Percentiles rank a stretch among this genome's conserved stretches.
Conservation (phyloP, 2,329 filamentous ascomycete species). For the Fusarium sp. region DNA sequence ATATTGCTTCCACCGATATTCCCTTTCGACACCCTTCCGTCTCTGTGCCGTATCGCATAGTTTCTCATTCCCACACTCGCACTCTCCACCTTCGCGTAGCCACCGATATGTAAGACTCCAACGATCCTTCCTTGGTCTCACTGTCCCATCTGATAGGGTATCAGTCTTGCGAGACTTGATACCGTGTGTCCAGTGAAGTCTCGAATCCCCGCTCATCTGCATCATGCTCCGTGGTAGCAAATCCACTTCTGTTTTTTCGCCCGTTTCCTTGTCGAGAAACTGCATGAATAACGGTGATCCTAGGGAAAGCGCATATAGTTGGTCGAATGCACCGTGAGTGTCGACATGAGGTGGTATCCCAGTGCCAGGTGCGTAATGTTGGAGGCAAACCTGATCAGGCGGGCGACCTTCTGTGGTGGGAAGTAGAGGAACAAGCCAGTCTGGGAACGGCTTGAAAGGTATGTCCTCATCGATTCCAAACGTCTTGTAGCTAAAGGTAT, state of each 20-base stretch:
- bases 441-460: slow-evolving; percentile 63
- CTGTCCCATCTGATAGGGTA: slow-evolving; percentile 57
- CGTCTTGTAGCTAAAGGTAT: slow-evolving; percentile 70
- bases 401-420: slow-evolving; percentile 56
- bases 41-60: slow-evolving; percentile 65
- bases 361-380: slow-evolving; percentile 69
- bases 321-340: slow-evolving; percentile 62
- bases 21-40: slow-evolving; percentile 59
- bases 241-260: slow-evolving; percentile 57
- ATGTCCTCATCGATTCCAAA: slow-evolving; percentile 64
- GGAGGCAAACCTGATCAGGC: slow-evolving; percentile 70
- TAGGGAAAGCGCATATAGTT: slow-evolving; percentile 59
- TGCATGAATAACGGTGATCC: slow-evolving; percentile 59
- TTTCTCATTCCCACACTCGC: slow-evolving; percentile 62
- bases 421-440: slow-evolving; percentile 62
- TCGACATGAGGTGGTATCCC: slow-evolving; percentile 73
- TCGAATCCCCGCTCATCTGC: slow-evolving; percentile 61
- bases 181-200: slow-evolving; percentile 67
- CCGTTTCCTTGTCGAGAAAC: slow-evolving; percentile 50
- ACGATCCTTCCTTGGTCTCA: slow-evolving; percentile 56
- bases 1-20: slow-evolving; percentile 61
- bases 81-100: slow-evolving; percentile 59
- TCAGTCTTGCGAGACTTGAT: slow-evolving; percentile 67
- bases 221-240: slow-evolving; percentile 62
- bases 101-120: slow-evolving; percentile 70